Evolutionary conservation across 2,329 filamentous ascomycete species (phyloP), one percentile per base, ranked within the genome.

Genomic region (Leptoxyphium fumago): DNA sequence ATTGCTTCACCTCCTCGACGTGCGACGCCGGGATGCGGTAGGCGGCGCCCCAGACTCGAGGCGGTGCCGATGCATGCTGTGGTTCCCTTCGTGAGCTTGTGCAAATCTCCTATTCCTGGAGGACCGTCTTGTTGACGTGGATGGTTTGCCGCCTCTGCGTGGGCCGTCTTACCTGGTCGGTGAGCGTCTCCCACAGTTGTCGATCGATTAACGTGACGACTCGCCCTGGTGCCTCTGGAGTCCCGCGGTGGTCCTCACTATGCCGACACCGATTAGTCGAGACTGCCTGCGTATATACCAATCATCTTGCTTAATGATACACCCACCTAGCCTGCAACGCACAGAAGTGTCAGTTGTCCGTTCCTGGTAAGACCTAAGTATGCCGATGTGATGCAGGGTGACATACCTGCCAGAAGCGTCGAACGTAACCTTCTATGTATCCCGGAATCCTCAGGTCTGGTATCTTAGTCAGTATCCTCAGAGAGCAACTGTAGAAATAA

Each of bases 391-490:
- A 8, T 38, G 34, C 34, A n/a, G 13, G 34, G 34, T 38, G 13
- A 54, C 82, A 55, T 72, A 93, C 89, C 79, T 98, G 91, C 91
- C 91, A 98, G 65, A 98, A 96, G 32, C 91, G 77, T 46, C 91
- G 80, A 36, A 98, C 88, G 62, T 95, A 98, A 53, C 88, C 87
- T 53, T 80, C 83, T 17, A 96, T 87, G 70, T 86, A 95, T 40
- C 89, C 91, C 2, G 87, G 84, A 26, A 96, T 70, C 45, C 87
- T 75, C 54, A 78, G 75, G 60, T 96, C 89, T 95, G 53, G 26
- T 5, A 26, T 26, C 21, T 26, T 4, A 7, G 21, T 26, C 21
- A 26, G 21, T 7, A 26, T 26, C 34, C 4, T 38, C 9, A 8
- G 34, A n/a, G 3, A n/a, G 17, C 13, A 6, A 38, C 6, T 38